Conservation (phyloP, 345 rosid species). For the Reutealis trisperma region DNA sequence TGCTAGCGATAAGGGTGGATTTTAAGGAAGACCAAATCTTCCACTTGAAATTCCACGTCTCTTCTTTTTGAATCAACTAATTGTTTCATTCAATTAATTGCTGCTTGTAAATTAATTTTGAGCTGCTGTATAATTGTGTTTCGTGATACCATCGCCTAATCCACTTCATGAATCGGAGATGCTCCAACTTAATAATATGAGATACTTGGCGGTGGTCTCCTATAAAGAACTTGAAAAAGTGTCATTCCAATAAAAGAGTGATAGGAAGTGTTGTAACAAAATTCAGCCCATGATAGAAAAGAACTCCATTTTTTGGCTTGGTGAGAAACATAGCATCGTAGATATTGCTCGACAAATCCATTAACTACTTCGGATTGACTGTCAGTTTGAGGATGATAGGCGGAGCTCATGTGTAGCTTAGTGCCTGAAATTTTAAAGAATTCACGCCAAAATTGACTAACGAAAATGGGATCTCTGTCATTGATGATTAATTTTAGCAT, state of each 20-base stretch:
- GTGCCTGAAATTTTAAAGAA: background rate
- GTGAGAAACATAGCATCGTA: background rate
- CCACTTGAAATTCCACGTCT: background rate
- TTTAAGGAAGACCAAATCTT: background rate
- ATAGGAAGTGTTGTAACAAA: background rate
- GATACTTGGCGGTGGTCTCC: background rate
- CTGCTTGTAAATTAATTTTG: background rate
- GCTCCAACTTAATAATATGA: background rate
- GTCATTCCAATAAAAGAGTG: background rate
- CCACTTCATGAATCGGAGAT: background rate
- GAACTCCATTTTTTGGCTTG: background rate
- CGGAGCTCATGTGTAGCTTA: background rate
- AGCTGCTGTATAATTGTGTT: background rate
- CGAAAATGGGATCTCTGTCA: no score
- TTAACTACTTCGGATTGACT: background rate
- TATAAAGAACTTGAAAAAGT: background rate
- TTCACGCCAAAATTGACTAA: background rate
- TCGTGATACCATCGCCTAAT: background rate
- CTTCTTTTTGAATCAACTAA: fast-evolving
- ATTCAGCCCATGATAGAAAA: background rate
- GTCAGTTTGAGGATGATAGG: background rate
- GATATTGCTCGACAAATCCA: background rate
- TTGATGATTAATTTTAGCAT: background rate
- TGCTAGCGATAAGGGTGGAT: background rate
- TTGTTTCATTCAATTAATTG: background rate